phyloP scores from a whole-genome alignment of 2,329 filamentous ascomycete species.

The Exophiala sp. region DNA sequence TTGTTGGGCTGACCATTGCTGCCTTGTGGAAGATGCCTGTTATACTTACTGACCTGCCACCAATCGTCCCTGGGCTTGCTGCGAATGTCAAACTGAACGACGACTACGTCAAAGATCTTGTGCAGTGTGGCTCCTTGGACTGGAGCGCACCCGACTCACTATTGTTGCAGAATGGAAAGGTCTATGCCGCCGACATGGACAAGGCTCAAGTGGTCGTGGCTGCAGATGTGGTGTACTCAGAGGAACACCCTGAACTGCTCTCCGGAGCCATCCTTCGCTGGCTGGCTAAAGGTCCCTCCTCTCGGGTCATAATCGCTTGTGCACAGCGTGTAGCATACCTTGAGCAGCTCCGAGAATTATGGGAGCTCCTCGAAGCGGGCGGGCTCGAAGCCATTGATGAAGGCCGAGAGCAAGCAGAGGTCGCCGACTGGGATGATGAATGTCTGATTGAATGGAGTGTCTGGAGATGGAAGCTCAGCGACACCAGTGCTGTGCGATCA shows the following conservation, averaged over 20 bases:
- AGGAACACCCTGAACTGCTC: slow-evolving; percentile 41
- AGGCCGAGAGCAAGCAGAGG: slow-evolving; percentile 44
- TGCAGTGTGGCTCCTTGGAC: slow-evolving; percentile 65
- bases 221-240: slow-evolving; percentile 42
- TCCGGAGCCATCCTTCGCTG: slow-evolving; percentile 35
- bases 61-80: slow-evolving; percentile 75
- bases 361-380: slow-evolving; percentile 36
- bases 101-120: slow-evolving; percentile 58
- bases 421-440: slow-evolving; percentile 47
- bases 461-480: slow-evolving; percentile 39
- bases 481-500: not conserved
- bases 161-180: slow-evolving; percentile 9
- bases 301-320: slow-evolving; percentile 39
- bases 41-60: slow-evolving; percentile 74
- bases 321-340: slow-evolving; percentile 41
- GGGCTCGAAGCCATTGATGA: slow-evolving; percentile 41
- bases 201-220: slow-evolving; percentile 40
- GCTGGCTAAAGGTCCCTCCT: slow-evolving; percentile 31
- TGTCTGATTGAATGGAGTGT: slow-evolving; percentile 49
- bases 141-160: slow-evolving; percentile 35
- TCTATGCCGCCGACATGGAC: slow-evolving; percentile 14
- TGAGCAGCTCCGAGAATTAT: slow-evolving; percentile 42
- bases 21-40: slow-evolving; percentile 65
- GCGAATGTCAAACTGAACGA: slow-evolving; percentile 68
- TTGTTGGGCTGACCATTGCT: slow-evolving; percentile 81